Evolutionary conservation across 148 eudicot genomes (phyloP).

Genomic region (Linanthus parryae): DNA sequence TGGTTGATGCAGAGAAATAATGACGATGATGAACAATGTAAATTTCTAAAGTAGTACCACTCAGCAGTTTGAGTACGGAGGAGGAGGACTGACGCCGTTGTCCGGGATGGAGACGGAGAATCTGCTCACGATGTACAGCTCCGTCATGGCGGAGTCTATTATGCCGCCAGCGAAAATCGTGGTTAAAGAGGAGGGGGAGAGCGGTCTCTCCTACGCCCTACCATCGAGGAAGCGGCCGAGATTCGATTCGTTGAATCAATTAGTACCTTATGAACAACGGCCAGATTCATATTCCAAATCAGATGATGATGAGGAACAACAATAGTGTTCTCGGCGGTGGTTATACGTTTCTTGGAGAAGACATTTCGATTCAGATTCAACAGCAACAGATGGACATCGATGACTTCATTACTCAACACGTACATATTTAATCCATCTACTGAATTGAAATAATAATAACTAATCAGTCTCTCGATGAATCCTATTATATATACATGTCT

Average conservation of each 20-base stretch:
- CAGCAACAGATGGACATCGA: slow-evolving; percentile 63
- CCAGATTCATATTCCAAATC: too few species aligned
- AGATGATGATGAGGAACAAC: too few species aligned
- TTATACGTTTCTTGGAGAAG: slow-evolving; percentile 52
- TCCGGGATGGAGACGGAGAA: slow-evolving; percentile 28
- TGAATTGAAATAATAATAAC: too few species aligned
- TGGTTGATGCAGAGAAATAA: too few species aligned
- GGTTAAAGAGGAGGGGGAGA: slow-evolving; percentile 53
- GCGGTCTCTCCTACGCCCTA: slow-evolving; percentile 46
- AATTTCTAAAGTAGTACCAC: too few species aligned
- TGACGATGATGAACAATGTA: too few species aligned
- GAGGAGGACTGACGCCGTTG: too few species aligned
- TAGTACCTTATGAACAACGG: slow-evolving; percentile 6
- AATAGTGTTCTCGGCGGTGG: slow-evolving; percentile 1
- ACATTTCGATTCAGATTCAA: slow-evolving; percentile 54
- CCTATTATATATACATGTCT: too few species aligned
- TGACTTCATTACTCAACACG: slow-evolving; percentile 56
- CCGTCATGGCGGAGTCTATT: slow-evolving; percentile 14
- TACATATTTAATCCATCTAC: slow-evolving; percentile 24
- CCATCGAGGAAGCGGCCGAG: slow-evolving; percentile 45
- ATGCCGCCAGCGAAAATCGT: slow-evolving; percentile 12
- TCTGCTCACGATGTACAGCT: slow-evolving; percentile 25
- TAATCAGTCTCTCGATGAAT: too few species aligned
- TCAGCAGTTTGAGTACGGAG: too few species aligned
- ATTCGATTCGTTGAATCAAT: slow-evolving; percentile 22